Conservation (phyloP, 208 protist species). For the Acanthamoeba royreba region DNA sequence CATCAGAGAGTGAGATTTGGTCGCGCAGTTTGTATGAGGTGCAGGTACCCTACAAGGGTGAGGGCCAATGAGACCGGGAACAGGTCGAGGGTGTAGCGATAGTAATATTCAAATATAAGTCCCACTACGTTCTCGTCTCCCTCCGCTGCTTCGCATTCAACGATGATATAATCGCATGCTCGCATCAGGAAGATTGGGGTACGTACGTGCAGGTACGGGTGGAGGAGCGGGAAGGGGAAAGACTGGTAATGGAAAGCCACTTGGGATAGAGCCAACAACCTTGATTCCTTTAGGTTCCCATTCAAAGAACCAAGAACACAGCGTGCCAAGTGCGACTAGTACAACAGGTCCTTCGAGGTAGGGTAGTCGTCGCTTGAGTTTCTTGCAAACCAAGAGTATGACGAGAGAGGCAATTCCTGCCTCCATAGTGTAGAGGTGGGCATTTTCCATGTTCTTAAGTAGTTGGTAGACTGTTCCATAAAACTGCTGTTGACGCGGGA, state of each 20-base stretch:
- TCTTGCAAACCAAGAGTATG: neutral
- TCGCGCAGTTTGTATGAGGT: neutral
- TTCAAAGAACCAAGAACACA: neutral
- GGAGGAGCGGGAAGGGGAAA: neutral
- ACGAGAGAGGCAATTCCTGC: neutral
- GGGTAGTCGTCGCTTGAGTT: neutral
- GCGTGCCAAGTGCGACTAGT: neutral
- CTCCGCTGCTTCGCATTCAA: too few relatives aligned
- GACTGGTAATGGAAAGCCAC: neutral
- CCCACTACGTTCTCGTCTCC: neutral
- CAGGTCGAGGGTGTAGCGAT: neutral
- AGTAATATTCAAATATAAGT: neutral
- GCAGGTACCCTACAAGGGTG: neutral
- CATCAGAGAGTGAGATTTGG: neutral
- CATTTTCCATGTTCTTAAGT: neutral
- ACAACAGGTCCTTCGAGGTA: neutral
- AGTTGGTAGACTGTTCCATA: neutral
- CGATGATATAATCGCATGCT: too few relatives aligned
- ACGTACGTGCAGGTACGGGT: too few relatives aligned
- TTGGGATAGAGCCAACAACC: neutral
- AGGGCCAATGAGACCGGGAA: neutral
- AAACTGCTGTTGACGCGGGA: constrained; percentile 34
- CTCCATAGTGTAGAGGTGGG: neutral
- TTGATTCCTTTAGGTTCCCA: neutral
- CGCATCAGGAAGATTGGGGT: too few relatives aligned